A percentile compares a stretch with the other conserved stretches of the same genome.
Evolutionary conservation across 495 filamentous ascomycete genomes (phyloP).

Genomic region (Neurospora sp.): DNA sequence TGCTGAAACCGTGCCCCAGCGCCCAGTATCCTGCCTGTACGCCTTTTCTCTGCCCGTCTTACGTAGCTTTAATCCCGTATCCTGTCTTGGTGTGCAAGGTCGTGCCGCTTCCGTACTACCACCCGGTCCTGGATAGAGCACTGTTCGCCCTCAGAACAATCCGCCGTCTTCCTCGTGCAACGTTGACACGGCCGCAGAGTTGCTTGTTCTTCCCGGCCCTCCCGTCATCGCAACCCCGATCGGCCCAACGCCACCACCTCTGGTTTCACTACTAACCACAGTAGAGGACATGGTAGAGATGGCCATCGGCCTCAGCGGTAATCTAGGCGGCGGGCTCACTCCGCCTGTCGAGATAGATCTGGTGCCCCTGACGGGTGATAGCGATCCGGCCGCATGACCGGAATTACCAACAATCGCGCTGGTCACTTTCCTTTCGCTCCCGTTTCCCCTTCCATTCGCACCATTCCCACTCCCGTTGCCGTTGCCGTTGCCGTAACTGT

Average conservation of each 20-base stretch:
- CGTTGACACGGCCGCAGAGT: neutral
- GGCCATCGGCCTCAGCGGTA: neutral
- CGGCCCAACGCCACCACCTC: neutral
- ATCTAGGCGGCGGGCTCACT: neutral
- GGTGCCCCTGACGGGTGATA: neutral
- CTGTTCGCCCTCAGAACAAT: neutral
- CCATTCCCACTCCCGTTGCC: neutral
- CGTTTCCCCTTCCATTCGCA: neutral
- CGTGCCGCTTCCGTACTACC: neutral
- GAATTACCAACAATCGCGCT: neutral
- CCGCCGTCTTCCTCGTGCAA: neutral
- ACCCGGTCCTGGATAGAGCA: neutral
- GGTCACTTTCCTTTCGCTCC: neutral
- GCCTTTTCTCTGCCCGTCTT: neutral
- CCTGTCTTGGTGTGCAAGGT: neutral
- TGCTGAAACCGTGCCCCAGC: neutral
- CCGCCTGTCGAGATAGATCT: neutral
- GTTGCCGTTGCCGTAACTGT: neutral
- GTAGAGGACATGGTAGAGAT: neutral
- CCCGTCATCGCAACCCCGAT: neutral
- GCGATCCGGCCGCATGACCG: neutral
- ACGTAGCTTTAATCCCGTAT: neutral
- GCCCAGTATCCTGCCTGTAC: neutral
- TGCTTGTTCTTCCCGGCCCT: neutral
- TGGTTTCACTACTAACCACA: neutral